phyloP scores from a whole-genome alignment of 495 filamentous ascomycete species.

The Xanthoparmelia taractica region DNA sequence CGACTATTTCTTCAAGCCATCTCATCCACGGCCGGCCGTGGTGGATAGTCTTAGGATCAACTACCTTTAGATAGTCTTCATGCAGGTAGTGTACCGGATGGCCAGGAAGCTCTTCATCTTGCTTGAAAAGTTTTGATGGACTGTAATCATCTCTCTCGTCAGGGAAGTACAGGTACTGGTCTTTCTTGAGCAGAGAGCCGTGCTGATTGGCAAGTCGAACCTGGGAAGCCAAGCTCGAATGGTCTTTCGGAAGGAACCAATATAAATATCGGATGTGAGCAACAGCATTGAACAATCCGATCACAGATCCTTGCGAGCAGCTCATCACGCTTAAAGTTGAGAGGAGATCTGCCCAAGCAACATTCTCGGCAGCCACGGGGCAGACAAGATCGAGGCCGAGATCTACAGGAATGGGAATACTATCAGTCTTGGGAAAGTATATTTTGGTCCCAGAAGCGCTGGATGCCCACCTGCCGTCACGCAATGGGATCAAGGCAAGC shows the following conservation, averaged over 20 bases:
- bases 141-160: constrained; percentile 4
- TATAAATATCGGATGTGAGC: constrained; percentile 7
- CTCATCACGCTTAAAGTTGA: constrained; percentile 25
- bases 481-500: not conserved
- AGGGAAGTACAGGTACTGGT: constrained; percentile 6
- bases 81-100: not conserved
- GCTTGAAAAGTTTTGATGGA: constrained; percentile 5
- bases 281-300: constrained; percentile 8
- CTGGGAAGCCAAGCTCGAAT: not conserved
- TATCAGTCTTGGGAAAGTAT: constrained; percentile 24
- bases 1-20: not conserved
- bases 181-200: constrained; percentile 3
- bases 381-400: constrained; percentile 20
- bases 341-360: constrained; percentile 26
- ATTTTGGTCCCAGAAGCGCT: constrained; percentile 12
- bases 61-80: constrained; percentile 4
- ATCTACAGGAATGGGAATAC: constrained; percentile 27
- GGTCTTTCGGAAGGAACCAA: constrained; percentile 2
- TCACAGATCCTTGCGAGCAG: constrained; percentile 7
- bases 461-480: not conserved
- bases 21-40: constrained; percentile 4
- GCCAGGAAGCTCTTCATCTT: constrained; percentile 5
- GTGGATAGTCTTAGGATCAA: not conserved
- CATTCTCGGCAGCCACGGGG: constrained; percentile 17
- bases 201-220: constrained; percentile 8